Conservation (phyloP, 2,329 filamentous ascomycete genomes). For the Venturia aucupariae region DNA sequence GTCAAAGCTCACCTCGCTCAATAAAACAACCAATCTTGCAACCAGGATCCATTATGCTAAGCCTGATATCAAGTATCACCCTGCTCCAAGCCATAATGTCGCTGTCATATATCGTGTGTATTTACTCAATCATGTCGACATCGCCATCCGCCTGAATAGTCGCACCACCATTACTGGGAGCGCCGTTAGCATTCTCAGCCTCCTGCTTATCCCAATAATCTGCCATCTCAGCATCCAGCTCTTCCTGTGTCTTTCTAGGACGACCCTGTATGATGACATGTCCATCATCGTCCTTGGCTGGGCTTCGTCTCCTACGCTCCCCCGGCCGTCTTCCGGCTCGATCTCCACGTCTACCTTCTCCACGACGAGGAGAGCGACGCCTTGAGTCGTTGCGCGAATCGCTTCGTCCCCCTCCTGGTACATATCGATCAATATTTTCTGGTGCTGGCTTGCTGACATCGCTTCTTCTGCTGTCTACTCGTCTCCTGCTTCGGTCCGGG, state of each 20-base stretch:
- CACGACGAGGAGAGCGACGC: slow-evolving; percentile 48
- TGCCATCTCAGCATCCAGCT: slow-evolving; percentile 93
- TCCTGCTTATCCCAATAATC: slow-evolving; percentile 62
- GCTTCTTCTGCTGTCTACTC: slow-evolving; percentile 40
- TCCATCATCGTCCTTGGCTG: slow-evolving; percentile 38
- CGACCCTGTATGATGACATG: slow-evolving; percentile 34
- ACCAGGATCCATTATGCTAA: not conserved
- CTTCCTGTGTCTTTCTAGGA: slow-evolving; percentile 77
- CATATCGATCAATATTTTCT: slow-evolving; percentile 68
- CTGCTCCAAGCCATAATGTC: not conserved
- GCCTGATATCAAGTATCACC: not conserved
- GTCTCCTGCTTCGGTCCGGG: slow-evolving; percentile 21
- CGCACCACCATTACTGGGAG: not conserved
- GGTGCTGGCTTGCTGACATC: slow-evolving; percentile 47
- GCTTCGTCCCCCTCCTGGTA: slow-evolving; percentile 46
- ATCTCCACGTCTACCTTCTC: slow-evolving; percentile 31
- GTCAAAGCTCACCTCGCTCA: too few species aligned
- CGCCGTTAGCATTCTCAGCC: slow-evolving; percentile 3
- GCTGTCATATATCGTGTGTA: not conserved
- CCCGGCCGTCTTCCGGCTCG: slow-evolving; percentile 24
- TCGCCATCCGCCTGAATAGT: slow-evolving; percentile 12
- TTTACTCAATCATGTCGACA: slow-evolving; percentile 16
- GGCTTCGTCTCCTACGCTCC: slow-evolving; percentile 9
- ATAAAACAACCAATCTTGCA: not conserved
- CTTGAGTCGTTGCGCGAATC: slow-evolving; percentile 27